Evolutionary conservation across 805 yeast species (phyloP).

Genomic region (Pichia paraexigua): DNA sequence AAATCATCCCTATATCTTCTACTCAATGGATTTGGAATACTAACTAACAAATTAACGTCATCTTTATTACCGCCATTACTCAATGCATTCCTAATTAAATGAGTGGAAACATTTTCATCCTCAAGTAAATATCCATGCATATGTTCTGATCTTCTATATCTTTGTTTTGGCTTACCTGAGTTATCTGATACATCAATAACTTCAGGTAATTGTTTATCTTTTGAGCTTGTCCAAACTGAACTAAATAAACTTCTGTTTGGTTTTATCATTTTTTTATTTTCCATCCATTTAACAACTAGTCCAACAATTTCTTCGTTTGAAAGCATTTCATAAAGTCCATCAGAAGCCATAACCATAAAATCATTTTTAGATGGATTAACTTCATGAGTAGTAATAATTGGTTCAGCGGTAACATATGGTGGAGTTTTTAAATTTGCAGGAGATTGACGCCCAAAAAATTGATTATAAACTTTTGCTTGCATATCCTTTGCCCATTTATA

Average conservation of each 20-base stretch:
- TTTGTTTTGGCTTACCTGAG: conserved; percentile 58
- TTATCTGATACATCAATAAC: conserved; percentile 57
- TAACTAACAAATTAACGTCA: conserved; percentile 78
- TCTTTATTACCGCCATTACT: conserved; percentile 81
- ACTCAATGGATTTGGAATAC: conserved; percentile 86
- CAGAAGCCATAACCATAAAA: conserved; percentile 87
- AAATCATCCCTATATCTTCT: conserved; percentile 92
- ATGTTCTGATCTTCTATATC: conserved; percentile 46
- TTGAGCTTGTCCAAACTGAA: conserved; percentile 28
- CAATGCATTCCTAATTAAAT: conserved; percentile 85
- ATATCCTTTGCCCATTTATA: conserved; percentile 72
- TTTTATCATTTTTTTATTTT: conserved; percentile 54
- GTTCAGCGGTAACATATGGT: conserved; percentile 96
- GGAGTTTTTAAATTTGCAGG: conserved; percentile 77
- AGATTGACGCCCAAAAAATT: conserved; percentile 72
- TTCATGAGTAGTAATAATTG: conserved; percentile 78
- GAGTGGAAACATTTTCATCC: conserved; percentile 88
- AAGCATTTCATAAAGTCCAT: conserved; percentile 87
- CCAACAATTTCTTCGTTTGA: conserved; percentile 90
- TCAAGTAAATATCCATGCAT: conserved; percentile 48
- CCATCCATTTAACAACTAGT: conserved; percentile 90
- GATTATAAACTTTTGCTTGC: conserved; percentile 65
- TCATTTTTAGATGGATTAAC: conserved; percentile 65
- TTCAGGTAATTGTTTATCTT: conserved; percentile 43
- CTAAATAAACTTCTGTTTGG: conserved; percentile 40